Evolutionary conservation across 1,284 basidiomycete species (phyloP).

Genomic region (Grifola frondosa): DNA sequence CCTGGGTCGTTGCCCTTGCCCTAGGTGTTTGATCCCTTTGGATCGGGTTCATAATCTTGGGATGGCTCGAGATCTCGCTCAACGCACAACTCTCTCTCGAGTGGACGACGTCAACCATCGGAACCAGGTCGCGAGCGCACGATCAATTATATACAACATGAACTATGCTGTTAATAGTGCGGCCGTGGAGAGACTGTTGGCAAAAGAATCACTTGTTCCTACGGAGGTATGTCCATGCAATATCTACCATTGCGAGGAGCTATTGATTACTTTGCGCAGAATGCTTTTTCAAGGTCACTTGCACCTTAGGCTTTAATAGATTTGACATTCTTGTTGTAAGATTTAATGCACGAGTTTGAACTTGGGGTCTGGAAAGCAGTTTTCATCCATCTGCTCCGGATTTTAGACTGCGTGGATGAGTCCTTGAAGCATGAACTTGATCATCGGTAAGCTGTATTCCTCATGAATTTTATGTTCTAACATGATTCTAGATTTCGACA

Average conservation of each 20-base stretch:
- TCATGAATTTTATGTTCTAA: too few species aligned
- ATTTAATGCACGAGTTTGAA: constrained; percentile 40
- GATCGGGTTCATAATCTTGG: constrained; percentile 15
- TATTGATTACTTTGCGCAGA: constrained; percentile 6
- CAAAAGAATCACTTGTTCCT: constrained; percentile 7
- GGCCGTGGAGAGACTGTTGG: constrained; percentile 16
- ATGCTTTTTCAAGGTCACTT: constrained; percentile 28
- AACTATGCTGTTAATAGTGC: constrained; percentile 10
- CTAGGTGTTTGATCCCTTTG: constrained; percentile 27
- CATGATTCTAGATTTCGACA: constrained; percentile 21
- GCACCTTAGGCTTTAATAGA: constrained; percentile 23
- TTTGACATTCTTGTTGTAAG: constrained; percentile 35
- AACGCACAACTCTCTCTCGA: neutral
- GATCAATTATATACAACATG: constrained; percentile 16
- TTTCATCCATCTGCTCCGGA: constrained; percentile 8
- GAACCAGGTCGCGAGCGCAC: constrained; percentile 7
- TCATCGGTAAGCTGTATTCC: constrained; percentile 18
- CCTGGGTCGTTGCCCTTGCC: constrained; percentile 27
- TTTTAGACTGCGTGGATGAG: constrained; percentile 11
- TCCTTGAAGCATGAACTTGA: constrained; percentile 14
- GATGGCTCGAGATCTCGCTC: constrained; percentile 1
- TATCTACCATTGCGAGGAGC: too few species aligned
- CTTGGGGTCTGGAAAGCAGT: constrained; percentile 34
- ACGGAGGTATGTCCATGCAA: neutral
- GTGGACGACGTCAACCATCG: neutral